Percentiles rank a stretch among this genome's conserved stretches.
Evolutionary conservation across 192 early-diverging fungal species (phyloP).

Genomic region (Phycomyces nitens): DNA sequence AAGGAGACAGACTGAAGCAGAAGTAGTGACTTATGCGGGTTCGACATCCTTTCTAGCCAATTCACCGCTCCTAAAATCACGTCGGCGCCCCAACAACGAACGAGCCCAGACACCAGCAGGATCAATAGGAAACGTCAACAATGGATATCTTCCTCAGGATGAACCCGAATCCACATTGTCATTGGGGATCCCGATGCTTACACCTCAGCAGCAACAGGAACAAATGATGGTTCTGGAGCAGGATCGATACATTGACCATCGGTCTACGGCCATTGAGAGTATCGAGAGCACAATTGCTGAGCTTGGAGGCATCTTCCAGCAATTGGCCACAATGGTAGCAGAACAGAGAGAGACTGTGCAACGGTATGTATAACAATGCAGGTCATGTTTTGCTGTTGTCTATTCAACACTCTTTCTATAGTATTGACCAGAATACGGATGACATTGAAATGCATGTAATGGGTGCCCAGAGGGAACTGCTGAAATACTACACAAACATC

Average conservation of each 20-base stretch:
- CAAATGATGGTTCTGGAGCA: constrained; percentile 63
- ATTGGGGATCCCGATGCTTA: constrained; percentile 44
- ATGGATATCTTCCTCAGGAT: background rate
- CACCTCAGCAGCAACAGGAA: constrained; percentile 61
- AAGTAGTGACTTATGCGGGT: background rate
- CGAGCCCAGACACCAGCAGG: constrained; percentile 7
- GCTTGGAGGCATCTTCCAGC: constrained; percentile 84
- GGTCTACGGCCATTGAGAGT: constrained; percentile 87
- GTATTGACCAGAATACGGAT: constrained; percentile 34
- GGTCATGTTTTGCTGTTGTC: background rate
- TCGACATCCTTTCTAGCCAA: constrained; percentile 33
- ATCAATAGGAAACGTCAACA: constrained; percentile 1
- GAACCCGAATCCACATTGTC: constrained; percentile 41
- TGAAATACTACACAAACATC: constrained; percentile 89
- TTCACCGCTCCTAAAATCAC: constrained; percentile 55
- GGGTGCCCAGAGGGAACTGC: constrained; percentile 84
- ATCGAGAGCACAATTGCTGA: constrained; percentile 98
- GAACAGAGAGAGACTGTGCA: constrained; percentile 86
- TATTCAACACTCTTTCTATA: constrained; percentile 1
- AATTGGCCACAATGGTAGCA: constrained; percentile 81
- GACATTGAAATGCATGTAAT: constrained; percentile 87
- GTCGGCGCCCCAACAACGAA: constrained; percentile 37
- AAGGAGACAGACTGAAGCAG: background rate
- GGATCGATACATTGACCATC: constrained; percentile 83
- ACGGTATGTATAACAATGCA: constrained; percentile 32